These are phyloP conservation scores for Toxoplasma gondii DNA, from an alignment of 169 alveolate species.

Conservation along the genomic window DNA sequence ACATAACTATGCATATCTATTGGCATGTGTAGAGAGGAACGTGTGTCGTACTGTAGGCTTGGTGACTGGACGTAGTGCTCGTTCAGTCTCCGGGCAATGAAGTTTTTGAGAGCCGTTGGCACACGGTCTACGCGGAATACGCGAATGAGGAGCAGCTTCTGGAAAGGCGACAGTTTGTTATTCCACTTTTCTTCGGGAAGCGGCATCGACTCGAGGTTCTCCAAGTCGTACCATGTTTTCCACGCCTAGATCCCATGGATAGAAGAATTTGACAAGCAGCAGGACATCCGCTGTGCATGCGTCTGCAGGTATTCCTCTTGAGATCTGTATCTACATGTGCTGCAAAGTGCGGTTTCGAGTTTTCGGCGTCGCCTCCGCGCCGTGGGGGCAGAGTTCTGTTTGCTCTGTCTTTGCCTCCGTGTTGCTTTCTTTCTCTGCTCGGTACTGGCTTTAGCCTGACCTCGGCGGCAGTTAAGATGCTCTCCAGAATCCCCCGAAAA, in stretches of 20 bases:
- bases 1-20: no score
- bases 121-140: conserved; percentile 94
- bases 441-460: not conserved
- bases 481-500: conserved; percentile 70
- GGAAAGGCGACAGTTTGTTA: conserved; percentile 77
- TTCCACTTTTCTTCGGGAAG: conserved; percentile 86
- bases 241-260: conserved; percentile 73
- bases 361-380: no score
- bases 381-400: not conserved
- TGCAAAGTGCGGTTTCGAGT: no score
- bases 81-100: conserved; percentile 83
- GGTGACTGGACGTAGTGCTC: conserved; percentile 91
- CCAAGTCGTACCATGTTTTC: conserved; percentile 92
- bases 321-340: no score
- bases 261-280: not conserved
- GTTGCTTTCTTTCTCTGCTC: not conserved
- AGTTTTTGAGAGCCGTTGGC: conserved; percentile 90
- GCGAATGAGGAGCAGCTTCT: conserved; percentile 88
- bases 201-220: conserved; percentile 88
- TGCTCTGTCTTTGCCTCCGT: not conserved
- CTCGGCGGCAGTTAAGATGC: conserved; percentile 53
- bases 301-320: no score
- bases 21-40: no score
- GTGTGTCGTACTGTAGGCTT: conserved; percentile 57
- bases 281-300: no score